A percentile compares a stretch with the other conserved stretches of the same genome.
These are phyloP conservation scores for Setaria italica DNA, from an alignment of 202 grass and related monocot species.

Conservation along the genomic window DNA sequence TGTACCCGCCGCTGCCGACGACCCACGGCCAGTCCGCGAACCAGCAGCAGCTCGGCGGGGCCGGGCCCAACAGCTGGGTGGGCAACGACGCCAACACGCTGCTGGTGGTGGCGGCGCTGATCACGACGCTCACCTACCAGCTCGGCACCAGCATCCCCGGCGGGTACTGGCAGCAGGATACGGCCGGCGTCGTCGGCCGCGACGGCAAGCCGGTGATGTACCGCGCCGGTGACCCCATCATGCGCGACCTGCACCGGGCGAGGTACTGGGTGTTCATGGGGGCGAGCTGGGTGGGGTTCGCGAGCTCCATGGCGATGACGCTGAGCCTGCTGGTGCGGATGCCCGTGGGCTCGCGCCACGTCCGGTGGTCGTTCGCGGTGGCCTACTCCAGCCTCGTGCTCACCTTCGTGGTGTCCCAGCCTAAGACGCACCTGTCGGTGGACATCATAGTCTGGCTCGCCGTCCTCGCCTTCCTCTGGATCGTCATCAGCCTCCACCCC, in stretches of 20 bases:
- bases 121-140: slow-evolving; percentile 69
- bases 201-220: not conserved
- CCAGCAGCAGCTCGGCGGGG: slow-evolving; percentile 28
- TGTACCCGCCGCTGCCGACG: slow-evolving; percentile 22
- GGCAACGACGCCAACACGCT: slow-evolving; percentile 60
- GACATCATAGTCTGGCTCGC: slow-evolving; percentile 46
- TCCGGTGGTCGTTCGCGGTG: slow-evolving; percentile 55
- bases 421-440: slow-evolving; percentile 49
- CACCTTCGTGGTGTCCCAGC: slow-evolving; percentile 61
- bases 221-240: slow-evolving; percentile 60
- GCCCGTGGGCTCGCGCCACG: slow-evolving; percentile 44
- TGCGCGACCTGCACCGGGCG: slow-evolving; percentile 59
- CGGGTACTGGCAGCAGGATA: slow-evolving; percentile 58
- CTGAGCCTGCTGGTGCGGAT: slow-evolving; percentile 62
- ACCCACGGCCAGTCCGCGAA: not conserved
- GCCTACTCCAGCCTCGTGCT: slow-evolving; percentile 70
- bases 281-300: slow-evolving; percentile 64
- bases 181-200: not conserved
- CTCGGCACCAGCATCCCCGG: slow-evolving; percentile 58
- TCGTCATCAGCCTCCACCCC: slow-evolving; percentile 45
- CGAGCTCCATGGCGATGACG: slow-evolving; percentile 63
- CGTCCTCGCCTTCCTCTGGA: slow-evolving; percentile 53
- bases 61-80: slow-evolving; percentile 39
- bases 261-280: slow-evolving; percentile 62
- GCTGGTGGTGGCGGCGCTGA: slow-evolving; percentile 60